Evolutionary conservation across 2,329 filamentous ascomycete species (phyloP).

Genomic region (Colletotrichum shisoi): DNA sequence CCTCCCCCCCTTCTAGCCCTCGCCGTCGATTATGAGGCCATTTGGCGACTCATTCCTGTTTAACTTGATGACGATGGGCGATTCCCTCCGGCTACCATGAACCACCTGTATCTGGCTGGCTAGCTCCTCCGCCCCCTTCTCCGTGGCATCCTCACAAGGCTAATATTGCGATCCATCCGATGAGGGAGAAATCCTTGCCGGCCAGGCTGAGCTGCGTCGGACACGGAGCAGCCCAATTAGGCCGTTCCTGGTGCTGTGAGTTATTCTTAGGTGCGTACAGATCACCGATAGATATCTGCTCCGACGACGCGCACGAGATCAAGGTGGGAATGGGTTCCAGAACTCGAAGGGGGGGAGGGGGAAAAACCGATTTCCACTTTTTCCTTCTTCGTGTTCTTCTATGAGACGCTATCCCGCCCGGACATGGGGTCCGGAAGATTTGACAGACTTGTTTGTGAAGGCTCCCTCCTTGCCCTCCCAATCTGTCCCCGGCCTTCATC

Average conservation of each 20-base stretch:
- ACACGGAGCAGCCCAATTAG: background rate
- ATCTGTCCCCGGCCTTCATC: background rate
- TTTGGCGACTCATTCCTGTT: constrained; percentile 12
- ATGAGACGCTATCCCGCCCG: background rate
- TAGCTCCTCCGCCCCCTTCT: background rate
- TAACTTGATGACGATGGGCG: constrained; percentile 12
- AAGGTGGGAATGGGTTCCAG: background rate
- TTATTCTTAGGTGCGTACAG: background rate
- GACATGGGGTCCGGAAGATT: background rate
- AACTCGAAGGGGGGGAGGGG: background rate
- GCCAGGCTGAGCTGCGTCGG: background rate
- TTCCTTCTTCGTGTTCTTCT: background rate
- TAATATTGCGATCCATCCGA: background rate
- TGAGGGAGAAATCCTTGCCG: background rate
- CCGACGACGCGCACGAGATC: background rate
- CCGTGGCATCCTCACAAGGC: background rate
- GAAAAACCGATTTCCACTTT: background rate
- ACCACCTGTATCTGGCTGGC: background rate
- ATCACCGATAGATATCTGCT: background rate
- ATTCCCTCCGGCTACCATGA: constrained; percentile 11
- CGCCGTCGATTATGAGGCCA: constrained; percentile 6
- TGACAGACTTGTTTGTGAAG: no score
- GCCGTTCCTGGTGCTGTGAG: background rate
- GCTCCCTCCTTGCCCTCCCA: background rate
- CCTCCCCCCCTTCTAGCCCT: background rate